Conservation (phyloP, 352 stramenopile genomes). For the Phytophthora sp. region DNA sequence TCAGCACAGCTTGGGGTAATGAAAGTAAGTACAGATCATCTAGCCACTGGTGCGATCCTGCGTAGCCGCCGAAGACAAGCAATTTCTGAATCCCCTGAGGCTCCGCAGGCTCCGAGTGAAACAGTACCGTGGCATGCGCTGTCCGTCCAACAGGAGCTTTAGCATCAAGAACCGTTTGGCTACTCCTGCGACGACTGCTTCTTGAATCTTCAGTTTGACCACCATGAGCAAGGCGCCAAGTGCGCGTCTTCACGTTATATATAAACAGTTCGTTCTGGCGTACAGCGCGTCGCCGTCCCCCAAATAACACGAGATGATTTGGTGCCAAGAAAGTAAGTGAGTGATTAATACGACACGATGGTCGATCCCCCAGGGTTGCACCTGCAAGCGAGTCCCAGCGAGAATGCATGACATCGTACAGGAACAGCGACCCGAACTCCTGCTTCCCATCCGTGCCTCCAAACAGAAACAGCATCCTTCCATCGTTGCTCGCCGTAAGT, state of each 20-base stretch:
- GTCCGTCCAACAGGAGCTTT: slow-evolving; percentile 41
- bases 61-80: slow-evolving; percentile 75
- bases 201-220: slow-evolving; percentile 3
- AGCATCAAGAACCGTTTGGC: slow-evolving; percentile 4
- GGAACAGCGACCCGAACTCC: slow-evolving; percentile 64
- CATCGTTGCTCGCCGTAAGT: slow-evolving; percentile 49
- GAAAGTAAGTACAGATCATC: slow-evolving; percentile 68
- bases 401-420: slow-evolving; percentile 55
- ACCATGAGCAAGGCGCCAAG: slow-evolving; percentile 41
- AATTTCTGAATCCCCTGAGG: slow-evolving; percentile 40
- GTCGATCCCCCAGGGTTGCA: slow-evolving; percentile 44
- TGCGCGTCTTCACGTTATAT: slow-evolving; percentile 44
- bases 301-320: slow-evolving; percentile 67
- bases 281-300: slow-evolving; percentile 47
- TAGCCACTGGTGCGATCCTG: slow-evolving; percentile 61
- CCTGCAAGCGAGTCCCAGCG: slow-evolving; percentile 63
- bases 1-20: slow-evolving; percentile 28
- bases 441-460: slow-evolving; percentile 61
- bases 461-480: slow-evolving; percentile 70
- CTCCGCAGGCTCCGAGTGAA: slow-evolving; percentile 26
- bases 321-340: slow-evolving; percentile 57
- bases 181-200: slow-evolving; percentile 6
- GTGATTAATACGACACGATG: slow-evolving; percentile 64
- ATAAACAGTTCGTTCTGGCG: slow-evolving; percentile 67
- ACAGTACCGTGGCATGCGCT: slow-evolving; percentile 56